Base-by-base conservation (phyloP, 352 stramenopile genomes). In the Globisporangium mamillatum region DNA sequence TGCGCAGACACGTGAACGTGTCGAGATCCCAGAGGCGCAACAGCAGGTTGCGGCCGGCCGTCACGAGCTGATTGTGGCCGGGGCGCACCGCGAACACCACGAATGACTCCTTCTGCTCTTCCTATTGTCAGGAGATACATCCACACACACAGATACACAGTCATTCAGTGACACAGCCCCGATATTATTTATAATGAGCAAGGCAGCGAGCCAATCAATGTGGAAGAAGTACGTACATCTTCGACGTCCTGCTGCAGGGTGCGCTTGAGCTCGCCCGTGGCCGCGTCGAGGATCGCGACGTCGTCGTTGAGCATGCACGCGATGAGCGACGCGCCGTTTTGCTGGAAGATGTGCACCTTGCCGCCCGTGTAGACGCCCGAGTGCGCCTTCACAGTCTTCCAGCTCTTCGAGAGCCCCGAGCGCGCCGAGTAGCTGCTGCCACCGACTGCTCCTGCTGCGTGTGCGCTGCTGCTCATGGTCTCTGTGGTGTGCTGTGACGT, bases 11-110 rank as follows among this genome's bases (percentile, higher is more conserved):
- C 27, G 75, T 82, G 56, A 89, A 88, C 6, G 84, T 93, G 36
- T 97, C 82, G 22, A 95, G 73, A 67, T 97, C 88, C 88, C 86
- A 97, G 29, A 96, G 69, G 22, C 88, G 87, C 61, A 97, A 73
- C 58, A 97, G 72, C 60, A 93, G 74, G 67, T 97, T 97, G 65
- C 88, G 83, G 6, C 88, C 89, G 1, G 88, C 86, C 10, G 88
- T 96, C 70, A 95, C 82, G 50, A 97, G 80, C 73, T 97, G 87
- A 58, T 93, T 90, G 64, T 83, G 76, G 18, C 80, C 82, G 0
- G 86, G 85, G 14, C 86, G 82, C 64, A 93, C 78, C 2, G 86
- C 79, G 56, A 96, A 97, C 38, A 86, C 84, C 52, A 94, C 81
- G 44, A 97, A 95, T 60, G 85, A 81, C 64, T 97, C 90, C 64